Percentiles rank a stretch among this genome's conserved stretches.
Conservation (phyloP, 257 asterid genomes). For the Solanum habrochaites region DNA sequence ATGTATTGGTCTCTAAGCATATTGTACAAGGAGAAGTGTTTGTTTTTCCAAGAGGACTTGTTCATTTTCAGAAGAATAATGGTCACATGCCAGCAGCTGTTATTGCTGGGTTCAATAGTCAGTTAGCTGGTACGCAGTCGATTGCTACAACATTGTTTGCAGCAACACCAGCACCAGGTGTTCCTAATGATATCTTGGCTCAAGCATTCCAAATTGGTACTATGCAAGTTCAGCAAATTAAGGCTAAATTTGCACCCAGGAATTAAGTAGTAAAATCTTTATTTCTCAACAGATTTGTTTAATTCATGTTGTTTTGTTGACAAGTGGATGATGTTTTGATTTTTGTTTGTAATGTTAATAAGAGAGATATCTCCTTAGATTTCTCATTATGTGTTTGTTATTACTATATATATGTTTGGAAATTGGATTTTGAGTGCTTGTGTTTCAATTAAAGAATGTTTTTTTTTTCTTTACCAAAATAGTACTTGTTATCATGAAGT, state of each 20-base stretch:
- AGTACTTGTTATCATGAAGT: not conserved
- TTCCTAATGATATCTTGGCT: slow-evolving; percentile 56
- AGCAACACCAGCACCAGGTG: slow-evolving; percentile 47
- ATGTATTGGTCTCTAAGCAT: slow-evolving; percentile 36
- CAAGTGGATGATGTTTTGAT: not conserved
- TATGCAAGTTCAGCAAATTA: slow-evolving; percentile 49
- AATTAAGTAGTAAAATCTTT: not conserved
- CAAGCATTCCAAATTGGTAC: slow-evolving; percentile 46
- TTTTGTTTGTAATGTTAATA: not conserved
- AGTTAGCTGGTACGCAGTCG: slow-evolving; percentile 61
- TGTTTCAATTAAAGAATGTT: not conserved
- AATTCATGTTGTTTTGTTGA: not conserved
- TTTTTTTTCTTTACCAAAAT: not conserved
- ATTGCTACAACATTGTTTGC: slow-evolving; percentile 53
- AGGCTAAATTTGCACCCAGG: slow-evolving; percentile 52
- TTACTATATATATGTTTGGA: not conserved
- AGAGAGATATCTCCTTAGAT: not conserved
- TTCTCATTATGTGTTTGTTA: not conserved
- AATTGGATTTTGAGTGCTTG: not conserved
- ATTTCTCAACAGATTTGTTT: not conserved
- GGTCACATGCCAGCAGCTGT: slow-evolving; percentile 49
- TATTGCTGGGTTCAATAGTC: slow-evolving; percentile 67
- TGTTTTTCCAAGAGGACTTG: slow-evolving; percentile 60
- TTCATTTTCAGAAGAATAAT: slow-evolving; percentile 78
- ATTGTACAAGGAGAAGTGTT: slow-evolving; percentile 57